Base-by-base conservation (phyloP, 805 yeast species). In the Starmerella khaoyaiensis region DNA sequence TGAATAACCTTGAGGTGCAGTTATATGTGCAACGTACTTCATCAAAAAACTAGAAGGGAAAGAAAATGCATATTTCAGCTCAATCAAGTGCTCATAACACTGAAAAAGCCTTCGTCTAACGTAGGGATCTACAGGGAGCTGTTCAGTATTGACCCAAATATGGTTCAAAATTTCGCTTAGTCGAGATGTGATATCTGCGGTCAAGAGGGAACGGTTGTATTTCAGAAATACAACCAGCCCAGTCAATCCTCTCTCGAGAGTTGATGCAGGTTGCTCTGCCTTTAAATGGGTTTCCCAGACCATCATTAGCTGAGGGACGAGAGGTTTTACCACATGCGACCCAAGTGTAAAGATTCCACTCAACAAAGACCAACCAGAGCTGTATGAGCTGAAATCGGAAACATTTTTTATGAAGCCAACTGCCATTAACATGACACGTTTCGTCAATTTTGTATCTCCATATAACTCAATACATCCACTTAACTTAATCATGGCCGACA, bases 341-440 rank as follows among this genome's bases (percentile, higher is more conserved):
- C 77, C 79, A 0, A 71, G 69, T 34, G 74, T 69, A 65, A 79
- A 70, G 4, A 78, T 54, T 2, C 87, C 87, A 42, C 66, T 62
- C 17, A 79, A 50, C 18, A 76, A 49, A 12, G 71, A 64, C 87
- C 90, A 79, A 28, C 67, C 81, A 11, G 34, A 41, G 5, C 35
- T 36, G 37, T 41, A 46, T 10, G 28, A 8, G 4, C 21, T 26
- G 17, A 40, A 20, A 35, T 37, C 38, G 9, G 28, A 37, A 4
- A 27, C 29, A 5, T 35, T 20, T 21, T 30, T 35, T 18, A 46
- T 38, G 7, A 32, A 19, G n/a, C 28, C 19, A 10, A 33, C 21
- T 2, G 38, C 49, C 7, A 40, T 22, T n/a, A 27, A 14, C 24
- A 48, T 19, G 2, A 40, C 37, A 15, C 36, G 28, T 4, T 41